Conservation (phyloP, 2,329 filamentous ascomycete genomes). For the Pseudocercospora vitis region DNA sequence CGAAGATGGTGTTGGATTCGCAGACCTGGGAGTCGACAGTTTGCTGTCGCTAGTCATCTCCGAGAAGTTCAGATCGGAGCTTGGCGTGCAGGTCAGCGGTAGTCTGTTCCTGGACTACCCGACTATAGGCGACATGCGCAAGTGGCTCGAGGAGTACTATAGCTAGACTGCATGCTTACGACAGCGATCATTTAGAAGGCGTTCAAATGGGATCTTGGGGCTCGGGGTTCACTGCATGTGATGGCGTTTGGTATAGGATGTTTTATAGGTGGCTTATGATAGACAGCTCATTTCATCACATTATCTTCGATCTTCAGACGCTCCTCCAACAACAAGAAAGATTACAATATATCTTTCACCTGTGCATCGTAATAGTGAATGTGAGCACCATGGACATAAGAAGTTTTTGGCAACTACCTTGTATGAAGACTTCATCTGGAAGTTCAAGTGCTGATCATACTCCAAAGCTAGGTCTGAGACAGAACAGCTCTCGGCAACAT, state of each 20-base stretch:
- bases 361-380: no score
- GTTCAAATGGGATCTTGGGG: background rate
- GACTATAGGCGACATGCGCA: constrained; percentile 25
- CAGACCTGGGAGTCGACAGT: constrained; percentile 40
- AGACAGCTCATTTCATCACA: background rate
- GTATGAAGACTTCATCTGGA: no score
- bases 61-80: constrained; percentile 37
- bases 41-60: constrained; percentile 41
- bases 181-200: background rate
- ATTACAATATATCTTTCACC: background rate
- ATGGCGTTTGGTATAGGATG: background rate
- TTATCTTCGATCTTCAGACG: no score
- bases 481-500: no score
- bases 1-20: constrained; percentile 31
- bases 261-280: background rate
- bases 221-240: background rate
- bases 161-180: background rate
- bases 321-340: background rate
- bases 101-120: constrained; percentile 33
- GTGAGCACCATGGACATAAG: no score
- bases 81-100: constrained; percentile 34
- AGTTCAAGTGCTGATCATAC: no score
- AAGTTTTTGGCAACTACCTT: no score
- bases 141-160: constrained; percentile 7
- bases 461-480: no score